phyloP scores from a whole-genome alignment of 768 basidiomycete species.

The Leccinellum albellum region DNA sequence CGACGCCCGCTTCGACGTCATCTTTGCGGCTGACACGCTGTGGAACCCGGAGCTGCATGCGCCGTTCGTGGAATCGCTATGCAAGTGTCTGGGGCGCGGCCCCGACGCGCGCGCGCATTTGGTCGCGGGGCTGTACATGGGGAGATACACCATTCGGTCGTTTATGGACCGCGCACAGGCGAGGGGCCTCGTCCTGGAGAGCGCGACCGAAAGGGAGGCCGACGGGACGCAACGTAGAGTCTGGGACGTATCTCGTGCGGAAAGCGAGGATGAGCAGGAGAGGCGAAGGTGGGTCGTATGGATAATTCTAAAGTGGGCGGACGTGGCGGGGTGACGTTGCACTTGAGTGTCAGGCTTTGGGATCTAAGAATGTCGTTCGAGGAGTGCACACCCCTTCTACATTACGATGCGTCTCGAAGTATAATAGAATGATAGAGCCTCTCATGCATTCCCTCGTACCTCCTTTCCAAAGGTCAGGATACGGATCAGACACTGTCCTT shows the following conservation, averaged over 20 bases:
- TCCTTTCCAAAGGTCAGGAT: constrained; percentile 31
- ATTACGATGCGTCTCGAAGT: constrained; percentile 1
- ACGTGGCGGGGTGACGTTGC: background rate
- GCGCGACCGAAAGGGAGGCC: constrained; percentile 47
- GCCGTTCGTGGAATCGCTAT: constrained; percentile 51
- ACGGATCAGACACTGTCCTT: constrained; percentile 32
- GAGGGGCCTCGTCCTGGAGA: constrained; percentile 45
- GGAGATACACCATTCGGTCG: constrained; percentile 63
- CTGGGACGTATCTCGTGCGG: constrained; percentile 52
- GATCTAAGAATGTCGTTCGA: background rate
- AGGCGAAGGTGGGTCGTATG: constrained; percentile 71
- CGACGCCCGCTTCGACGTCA: constrained; percentile 51
- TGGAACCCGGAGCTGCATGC: constrained; percentile 67
- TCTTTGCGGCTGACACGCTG: constrained; percentile 73
- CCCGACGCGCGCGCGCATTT: constrained; percentile 52
- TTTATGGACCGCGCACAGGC: constrained; percentile 40
- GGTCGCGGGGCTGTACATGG: constrained; percentile 76
- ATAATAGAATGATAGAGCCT: background rate
- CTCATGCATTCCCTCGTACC: constrained; percentile 13
- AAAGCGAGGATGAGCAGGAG: constrained; percentile 62
- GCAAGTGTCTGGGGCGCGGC: constrained; percentile 41
- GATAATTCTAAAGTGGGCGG: constrained; percentile 53
- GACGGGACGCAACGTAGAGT: constrained; percentile 34
- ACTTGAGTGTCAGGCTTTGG: background rate
- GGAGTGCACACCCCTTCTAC: background rate